Evolutionary conservation across 73 alveolate species (phyloP), one percentile per base, ranked within the genome.

Genomic region (Blepharisma japonicum): DNA sequence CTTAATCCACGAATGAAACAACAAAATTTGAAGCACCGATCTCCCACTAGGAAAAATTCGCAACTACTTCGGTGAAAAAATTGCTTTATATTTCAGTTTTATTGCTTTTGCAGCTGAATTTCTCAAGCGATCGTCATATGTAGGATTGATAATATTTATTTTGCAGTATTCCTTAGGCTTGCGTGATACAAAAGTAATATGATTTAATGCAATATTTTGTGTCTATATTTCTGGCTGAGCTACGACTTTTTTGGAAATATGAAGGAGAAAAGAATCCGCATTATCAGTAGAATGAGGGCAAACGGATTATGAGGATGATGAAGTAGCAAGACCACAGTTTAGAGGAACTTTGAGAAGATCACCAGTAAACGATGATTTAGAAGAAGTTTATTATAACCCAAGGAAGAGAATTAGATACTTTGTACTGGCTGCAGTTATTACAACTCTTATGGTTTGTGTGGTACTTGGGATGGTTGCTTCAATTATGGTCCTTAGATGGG

Each of bases 291-390:
- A 61, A 20, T 88, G 86, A 83, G 95, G 95, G 20, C 83, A 84
- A 86, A 56, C 86, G 25, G 88, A 85, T 53, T 88, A 72, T 61
- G 86, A 86, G 68, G 86, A 83, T 32, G 89, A 77, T 68, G 92
- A 88, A 51, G 87, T 84, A 20, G 89, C 79, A 71, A 68, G 92
- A 53, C 90, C 91, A 0, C 74, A 83, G 5, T 88, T 81, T 68
- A 48, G 53, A 21, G 95, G 95, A 14, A 56, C 39, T n/a, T 46
- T 21, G 14, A 81, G 84, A 68, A 85, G 92, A 71, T 80, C 90
- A 0, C 86, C 88, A 6, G 71, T 78, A 6, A 71, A 68, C 38
- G 89, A 87, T 67, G 86, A 87, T 18, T 23, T 68, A n/a, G 86
- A 78, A 49, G 90, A 88, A 18, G 70, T 55, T 7, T 88, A 46